phyloP scores from a whole-genome alignment of 2,329 filamentous ascomycete species.

The Trichoderma koningiopsis region DNA sequence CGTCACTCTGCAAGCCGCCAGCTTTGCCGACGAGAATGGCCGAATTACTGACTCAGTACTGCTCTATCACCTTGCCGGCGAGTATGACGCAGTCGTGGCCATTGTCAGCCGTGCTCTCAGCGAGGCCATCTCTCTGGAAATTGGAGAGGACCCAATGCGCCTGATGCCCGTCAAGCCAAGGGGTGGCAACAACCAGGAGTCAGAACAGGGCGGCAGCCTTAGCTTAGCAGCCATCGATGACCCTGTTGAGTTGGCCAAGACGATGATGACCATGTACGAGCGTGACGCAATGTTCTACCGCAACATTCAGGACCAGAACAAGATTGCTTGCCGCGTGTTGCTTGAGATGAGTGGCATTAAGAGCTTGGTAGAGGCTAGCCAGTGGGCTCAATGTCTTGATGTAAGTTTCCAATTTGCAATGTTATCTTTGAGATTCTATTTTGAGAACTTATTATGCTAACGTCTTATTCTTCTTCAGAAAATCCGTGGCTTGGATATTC shows the following conservation, averaged over 20 bases:
- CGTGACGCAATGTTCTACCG: slow-evolving; percentile 62
- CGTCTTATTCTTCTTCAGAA: slow-evolving; percentile 50
- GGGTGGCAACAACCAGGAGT: slow-evolving; percentile 44
- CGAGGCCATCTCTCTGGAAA: slow-evolving; percentile 82
- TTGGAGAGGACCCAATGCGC: slow-evolving; percentile 78
- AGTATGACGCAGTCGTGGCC: slow-evolving; percentile 90
- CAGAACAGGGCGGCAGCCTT: slow-evolving; percentile 56
- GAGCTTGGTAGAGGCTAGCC: slow-evolving; percentile 54
- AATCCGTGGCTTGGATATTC: slow-evolving; percentile 74
- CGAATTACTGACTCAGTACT: slow-evolving; percentile 91
- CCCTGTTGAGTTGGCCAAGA: slow-evolving; percentile 60
- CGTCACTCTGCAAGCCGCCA: slow-evolving; percentile 91
- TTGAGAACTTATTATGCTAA: not conserved
- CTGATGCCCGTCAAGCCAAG: slow-evolving; percentile 80
- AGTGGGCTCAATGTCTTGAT: slow-evolving; percentile 61
- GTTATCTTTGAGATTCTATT: not conserved
- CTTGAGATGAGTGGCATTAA: slow-evolving; percentile 65
- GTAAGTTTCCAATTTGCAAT: slow-evolving; percentile 46
- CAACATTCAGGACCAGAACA: slow-evolving; percentile 59
- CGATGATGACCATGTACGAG: slow-evolving; percentile 66
- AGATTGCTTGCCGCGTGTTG: slow-evolving; percentile 57
- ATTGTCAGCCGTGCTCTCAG: slow-evolving; percentile 90
- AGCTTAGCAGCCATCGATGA: slow-evolving; percentile 63
- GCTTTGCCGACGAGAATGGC: slow-evolving; percentile 91
- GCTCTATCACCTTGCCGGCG: slow-evolving; percentile 89